Evolutionary conservation across 2,329 filamentous ascomycete species (phyloP), one percentile per base, ranked within the genome.

Genomic region (Colletotrichum navitas): DNA sequence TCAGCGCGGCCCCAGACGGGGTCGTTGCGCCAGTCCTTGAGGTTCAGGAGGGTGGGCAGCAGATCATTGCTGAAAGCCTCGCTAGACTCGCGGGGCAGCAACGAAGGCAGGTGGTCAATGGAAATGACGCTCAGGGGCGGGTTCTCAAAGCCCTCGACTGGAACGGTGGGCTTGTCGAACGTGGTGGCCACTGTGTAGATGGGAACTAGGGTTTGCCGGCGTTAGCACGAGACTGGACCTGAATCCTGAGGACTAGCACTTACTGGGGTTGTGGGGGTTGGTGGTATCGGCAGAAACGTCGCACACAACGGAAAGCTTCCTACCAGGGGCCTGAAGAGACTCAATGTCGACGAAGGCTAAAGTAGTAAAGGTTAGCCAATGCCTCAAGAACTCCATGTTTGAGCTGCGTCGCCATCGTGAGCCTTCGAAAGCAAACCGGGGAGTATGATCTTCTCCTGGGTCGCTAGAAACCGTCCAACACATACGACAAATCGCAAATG

Each of bases 1-100:
- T 97, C 91, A 0, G 95, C 95, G 71, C 93, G 89, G 65, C 89
- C 86, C 95, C 95, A 98, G n/a, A 97, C 95, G 16, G 88, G 87
- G 34, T 91, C 87, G 26, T 87, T 92, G 71, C 87, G 84, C 79
- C 93, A 89, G 79, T 96, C 89, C 81, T 96, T 94, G 73, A 98
- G 87, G 72, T 91, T 87, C 72, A 96, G 82, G 75, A 98, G 83
- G 77, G 90, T 93, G 26, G 94, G 94, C 77, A 97, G 85, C 75
- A 98, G 85, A 59, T 92, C 92, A 63, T 88, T 85, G 80, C 91
- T 94, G 84, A 97, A 98, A 26, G 91, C 91, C 83, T 98, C 94
- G 54, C 91, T 94, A 34, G 94, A 91, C 84, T 98, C 95, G 64
- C 95, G 88, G 1, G 95, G 93, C 47, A 98, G 86, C 75, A 98